These are phyloP conservation scores for Comarum palustre DNA, from an alignment of 306 rosid species.

Conservation along the genomic window DNA sequence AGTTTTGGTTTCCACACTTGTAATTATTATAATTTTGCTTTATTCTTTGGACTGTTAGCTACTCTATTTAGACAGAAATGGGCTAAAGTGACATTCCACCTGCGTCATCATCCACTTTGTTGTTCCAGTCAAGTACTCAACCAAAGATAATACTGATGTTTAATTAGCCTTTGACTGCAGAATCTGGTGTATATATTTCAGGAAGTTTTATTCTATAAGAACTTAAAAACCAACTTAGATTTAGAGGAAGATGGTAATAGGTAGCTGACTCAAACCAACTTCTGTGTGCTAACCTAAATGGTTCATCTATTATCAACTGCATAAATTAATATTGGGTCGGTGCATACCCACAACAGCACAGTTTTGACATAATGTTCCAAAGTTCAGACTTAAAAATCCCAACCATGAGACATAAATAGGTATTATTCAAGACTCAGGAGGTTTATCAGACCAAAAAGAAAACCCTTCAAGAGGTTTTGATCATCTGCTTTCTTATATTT, in stretches of 20 bases:
- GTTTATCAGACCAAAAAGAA: too few relatives aligned
- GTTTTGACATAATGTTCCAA: neutral
- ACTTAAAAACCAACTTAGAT: neutral
- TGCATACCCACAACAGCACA: neutral
- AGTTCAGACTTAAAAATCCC: neutral
- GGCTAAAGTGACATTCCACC: slow-evolving; percentile 30
- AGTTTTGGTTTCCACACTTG: slow-evolving; percentile 5
- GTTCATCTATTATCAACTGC: neutral
- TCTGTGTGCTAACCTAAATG: neutral
- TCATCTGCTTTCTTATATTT: neutral
- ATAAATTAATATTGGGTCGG: neutral
- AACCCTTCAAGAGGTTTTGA: neutral
- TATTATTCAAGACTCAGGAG: neutral
- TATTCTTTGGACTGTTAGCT: slow-evolving; percentile 25
- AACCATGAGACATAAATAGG: neutral
- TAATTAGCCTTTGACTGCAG: neutral
- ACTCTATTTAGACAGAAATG: slow-evolving; percentile 8
- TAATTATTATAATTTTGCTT: slow-evolving; percentile 28
- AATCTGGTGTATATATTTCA: neutral
- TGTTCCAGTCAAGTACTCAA: slow-evolving; percentile 12
- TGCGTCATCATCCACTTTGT: slow-evolving; percentile 20
- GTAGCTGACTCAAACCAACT: slow-evolving; percentile 17
- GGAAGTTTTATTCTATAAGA: neutral
- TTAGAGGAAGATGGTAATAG: neutral
- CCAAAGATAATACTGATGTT: neutral